Evolutionary conservation across 2,329 filamentous ascomycete genomes (phyloP).

Genomic region (Xylaria sp.): DNA sequence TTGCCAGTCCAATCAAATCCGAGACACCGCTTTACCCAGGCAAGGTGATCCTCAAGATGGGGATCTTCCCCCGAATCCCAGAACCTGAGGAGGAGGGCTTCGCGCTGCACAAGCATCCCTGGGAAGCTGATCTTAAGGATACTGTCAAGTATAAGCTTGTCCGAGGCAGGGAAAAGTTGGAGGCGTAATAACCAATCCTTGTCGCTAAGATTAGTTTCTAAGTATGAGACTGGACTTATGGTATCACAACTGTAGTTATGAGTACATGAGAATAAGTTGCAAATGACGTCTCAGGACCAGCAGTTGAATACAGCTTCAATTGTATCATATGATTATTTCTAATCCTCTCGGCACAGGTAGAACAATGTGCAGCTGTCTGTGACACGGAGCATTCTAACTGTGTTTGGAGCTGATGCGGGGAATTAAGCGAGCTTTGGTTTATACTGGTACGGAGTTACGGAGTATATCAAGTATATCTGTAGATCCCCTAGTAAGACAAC

Average conservation of each 20-base stretch:
- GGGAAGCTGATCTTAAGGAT: slow-evolving; percentile 22
- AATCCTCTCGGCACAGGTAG: too few species aligned
- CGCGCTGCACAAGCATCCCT: slow-evolving; percentile 26
- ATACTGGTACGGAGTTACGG: too few species aligned
- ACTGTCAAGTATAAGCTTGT: slow-evolving; percentile 32
- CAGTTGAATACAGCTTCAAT: background rate
- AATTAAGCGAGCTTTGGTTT: too few species aligned
- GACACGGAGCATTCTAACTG: too few species aligned
- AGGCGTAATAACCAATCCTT: background rate
- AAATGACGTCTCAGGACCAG: background rate
- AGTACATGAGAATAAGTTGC: background rate
- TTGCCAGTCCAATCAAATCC: slow-evolving; percentile 31
- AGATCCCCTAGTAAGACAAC: too few species aligned
- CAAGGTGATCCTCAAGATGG: slow-evolving; percentile 34
- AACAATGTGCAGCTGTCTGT: too few species aligned
- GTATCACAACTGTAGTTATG: background rate
- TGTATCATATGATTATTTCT: background rate
- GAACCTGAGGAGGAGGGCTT: slow-evolving; percentile 32
- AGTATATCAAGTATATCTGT: too few species aligned
- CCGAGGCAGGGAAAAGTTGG: slow-evolving; percentile 30
- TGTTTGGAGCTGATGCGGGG: too few species aligned
- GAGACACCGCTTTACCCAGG: slow-evolving; percentile 16
- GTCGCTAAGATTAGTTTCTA: background rate
- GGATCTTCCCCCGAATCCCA: slow-evolving; percentile 36
- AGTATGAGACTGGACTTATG: background rate